Conservation (phyloP, 179 eudicot genomes). For the Patellifolia procumbens region DNA sequence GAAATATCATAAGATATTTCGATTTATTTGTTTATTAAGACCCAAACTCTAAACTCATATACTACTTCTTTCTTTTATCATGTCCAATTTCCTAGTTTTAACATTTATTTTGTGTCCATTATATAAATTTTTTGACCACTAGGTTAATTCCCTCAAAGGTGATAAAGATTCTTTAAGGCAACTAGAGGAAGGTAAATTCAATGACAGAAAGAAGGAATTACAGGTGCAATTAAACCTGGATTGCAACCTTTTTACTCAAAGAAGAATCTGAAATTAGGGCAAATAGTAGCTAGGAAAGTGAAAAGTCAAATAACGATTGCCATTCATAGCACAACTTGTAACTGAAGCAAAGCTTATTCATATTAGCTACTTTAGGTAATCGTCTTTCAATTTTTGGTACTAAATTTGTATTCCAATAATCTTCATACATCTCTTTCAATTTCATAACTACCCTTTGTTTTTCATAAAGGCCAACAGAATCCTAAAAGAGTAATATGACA, state of each 20-base stretch:
- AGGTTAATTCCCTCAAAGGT: neutral
- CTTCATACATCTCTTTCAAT: conserved; percentile 6
- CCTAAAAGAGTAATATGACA: neutral
- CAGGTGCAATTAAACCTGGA: neutral
- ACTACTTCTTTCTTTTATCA: too few relatives aligned
- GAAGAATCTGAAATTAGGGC: neutral
- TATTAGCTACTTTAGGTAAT: conserved; percentile 1
- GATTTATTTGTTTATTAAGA: too few relatives aligned
- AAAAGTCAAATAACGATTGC: conserved; percentile 24
- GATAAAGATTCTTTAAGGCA: neutral
- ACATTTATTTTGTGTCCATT: too few relatives aligned
- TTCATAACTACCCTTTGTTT: conserved; percentile 12
- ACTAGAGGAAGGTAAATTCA: neutral
- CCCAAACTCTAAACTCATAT: too few relatives aligned
- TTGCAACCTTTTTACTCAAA: conserved; percentile 17
- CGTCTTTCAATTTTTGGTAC: conserved; percentile 15
- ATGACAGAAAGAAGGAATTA: neutral
- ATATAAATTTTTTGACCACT: neutral
- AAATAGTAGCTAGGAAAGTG: conserved; percentile 4
- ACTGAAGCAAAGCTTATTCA: conserved; percentile 29
- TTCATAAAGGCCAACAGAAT: conserved; percentile 14
- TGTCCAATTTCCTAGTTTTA: too few relatives aligned
- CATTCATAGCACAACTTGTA: conserved; percentile 27
- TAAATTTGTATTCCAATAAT: neutral
- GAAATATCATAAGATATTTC: too few relatives aligned